These are phyloP conservation scores for Phytophthora sp. DNA, from an alignment of 352 stramenopile species.

Conservation along the genomic window DNA sequence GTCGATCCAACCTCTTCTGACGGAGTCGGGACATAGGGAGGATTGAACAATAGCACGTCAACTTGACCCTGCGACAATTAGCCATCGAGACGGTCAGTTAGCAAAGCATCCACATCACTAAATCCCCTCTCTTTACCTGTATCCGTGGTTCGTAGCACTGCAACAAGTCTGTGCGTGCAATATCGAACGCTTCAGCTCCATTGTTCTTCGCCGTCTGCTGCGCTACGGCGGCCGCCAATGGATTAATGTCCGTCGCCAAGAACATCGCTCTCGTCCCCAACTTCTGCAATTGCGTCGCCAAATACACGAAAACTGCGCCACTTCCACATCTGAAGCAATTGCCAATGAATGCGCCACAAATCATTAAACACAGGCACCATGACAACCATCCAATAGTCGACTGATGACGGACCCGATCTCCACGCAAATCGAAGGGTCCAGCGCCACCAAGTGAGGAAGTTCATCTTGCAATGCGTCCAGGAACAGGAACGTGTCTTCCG, in stretches of 20 bases:
- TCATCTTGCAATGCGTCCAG: slow-evolving; percentile 95
- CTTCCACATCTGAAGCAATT: slow-evolving; percentile 73
- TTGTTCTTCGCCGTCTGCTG: slow-evolving; percentile 89
- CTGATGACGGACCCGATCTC: slow-evolving; percentile 83
- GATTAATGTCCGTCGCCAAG: slow-evolving; percentile 95
- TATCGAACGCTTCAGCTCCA: slow-evolving; percentile 65
- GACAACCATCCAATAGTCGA: slow-evolving; percentile 4
- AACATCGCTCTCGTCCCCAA: slow-evolving; percentile 57
- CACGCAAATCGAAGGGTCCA: slow-evolving; percentile 81
- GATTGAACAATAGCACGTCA: slow-evolving; percentile 98
- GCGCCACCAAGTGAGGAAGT: slow-evolving; percentile 52
- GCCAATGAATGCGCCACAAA: neutral
- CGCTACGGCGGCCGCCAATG: slow-evolving; percentile 81
- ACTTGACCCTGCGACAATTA: slow-evolving; percentile 58
- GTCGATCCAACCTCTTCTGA: slow-evolving; percentile 94
- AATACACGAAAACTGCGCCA: slow-evolving; percentile 71
- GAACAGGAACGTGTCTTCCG: slow-evolving; percentile 98
- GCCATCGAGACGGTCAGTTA: too few relatives aligned
- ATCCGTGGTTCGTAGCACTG: slow-evolving; percentile 62
- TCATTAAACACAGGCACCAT: neutral
- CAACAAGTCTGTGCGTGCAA: slow-evolving; percentile 89
- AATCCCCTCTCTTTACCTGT: slow-evolving; percentile 36
- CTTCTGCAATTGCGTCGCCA: slow-evolving; percentile 82
- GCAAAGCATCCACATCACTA: neutral
- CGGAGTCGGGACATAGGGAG: slow-evolving; percentile 97